A percentile compares a stretch with the other conserved stretches of the same genome.
These are phyloP conservation scores for Botrytis aclada DNA, from an alignment of 2,329 filamentous ascomycete species.

Conservation along the genomic window DNA sequence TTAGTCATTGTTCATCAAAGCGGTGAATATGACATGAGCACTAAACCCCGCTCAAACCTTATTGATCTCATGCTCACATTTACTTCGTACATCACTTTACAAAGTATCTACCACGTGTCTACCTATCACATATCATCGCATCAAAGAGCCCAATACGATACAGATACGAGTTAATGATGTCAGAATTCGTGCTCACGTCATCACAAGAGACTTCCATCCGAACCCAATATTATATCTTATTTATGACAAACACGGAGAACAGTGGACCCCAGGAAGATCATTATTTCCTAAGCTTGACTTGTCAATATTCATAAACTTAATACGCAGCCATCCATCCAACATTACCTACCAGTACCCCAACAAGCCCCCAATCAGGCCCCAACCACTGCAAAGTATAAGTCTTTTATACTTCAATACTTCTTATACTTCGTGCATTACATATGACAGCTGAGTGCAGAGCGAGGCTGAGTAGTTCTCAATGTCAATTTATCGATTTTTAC, in stretches of 20 bases:
- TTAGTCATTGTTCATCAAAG: neutral
- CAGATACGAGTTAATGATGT: neutral
- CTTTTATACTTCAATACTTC: neutral
- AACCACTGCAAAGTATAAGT: neutral
- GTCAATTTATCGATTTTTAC: neutral
- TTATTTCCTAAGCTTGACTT: neutral
- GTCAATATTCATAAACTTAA: neutral
- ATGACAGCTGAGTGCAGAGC: neutral
- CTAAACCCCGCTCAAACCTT: neutral
- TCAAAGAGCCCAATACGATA: neutral
- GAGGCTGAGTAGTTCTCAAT: neutral
- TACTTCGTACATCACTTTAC: neutral
- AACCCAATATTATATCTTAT: neutral
- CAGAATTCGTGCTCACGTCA: neutral
- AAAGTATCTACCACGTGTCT: neutral
- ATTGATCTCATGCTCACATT: neutral
- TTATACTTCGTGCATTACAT: neutral
- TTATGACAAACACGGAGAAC: neutral
- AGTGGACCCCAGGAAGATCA: conserved; percentile 9
- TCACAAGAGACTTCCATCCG: neutral
- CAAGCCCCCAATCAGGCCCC: neutral
- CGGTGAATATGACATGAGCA: neutral
- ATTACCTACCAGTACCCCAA: neutral
- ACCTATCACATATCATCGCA: neutral
- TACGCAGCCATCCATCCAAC: neutral